phyloP scores from a whole-genome alignment of 306 rosid species.

The Casuarina glauca region DNA sequence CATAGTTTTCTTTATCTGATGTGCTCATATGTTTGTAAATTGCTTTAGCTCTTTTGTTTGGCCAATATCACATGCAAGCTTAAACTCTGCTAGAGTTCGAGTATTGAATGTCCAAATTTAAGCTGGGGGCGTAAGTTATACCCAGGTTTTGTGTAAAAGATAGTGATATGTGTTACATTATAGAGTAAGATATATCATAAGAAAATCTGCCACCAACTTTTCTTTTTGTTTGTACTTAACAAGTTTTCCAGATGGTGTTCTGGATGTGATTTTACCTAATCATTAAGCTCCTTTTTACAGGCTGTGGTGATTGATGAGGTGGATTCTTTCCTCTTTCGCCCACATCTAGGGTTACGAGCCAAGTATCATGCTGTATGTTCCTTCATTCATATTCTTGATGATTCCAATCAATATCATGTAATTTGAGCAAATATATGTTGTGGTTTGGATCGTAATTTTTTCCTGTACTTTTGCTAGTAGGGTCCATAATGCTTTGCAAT shows the following conservation, averaged over 20 bases:
- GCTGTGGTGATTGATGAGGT: slow-evolving; percentile 90
- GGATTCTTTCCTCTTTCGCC: slow-evolving; percentile 94
- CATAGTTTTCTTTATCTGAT: background rate
- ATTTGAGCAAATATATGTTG: slow-evolving; percentile 14
- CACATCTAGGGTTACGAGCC: slow-evolving; percentile 75
- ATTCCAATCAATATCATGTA: background rate
- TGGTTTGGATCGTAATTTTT: background rate
- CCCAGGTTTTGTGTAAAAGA: background rate
- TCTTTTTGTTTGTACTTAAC: background rate
- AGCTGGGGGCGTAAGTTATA: background rate
- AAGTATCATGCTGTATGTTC: slow-evolving; percentile 88
- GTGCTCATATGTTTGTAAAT: background rate
- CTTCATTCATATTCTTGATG: slow-evolving; percentile 1
- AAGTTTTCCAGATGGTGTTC: background rate
- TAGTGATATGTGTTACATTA: background rate
- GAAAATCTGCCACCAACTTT: background rate
- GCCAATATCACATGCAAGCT: background rate
- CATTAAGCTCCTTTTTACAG: slow-evolving; percentile 36
- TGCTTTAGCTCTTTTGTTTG: background rate
- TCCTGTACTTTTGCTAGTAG: background rate
- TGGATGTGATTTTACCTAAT: slow-evolving; percentile 3
- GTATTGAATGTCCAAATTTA: background rate
- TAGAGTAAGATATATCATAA: background rate
- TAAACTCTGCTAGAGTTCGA: slow-evolving; percentile 2
- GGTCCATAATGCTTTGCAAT: background rate